Evolutionary conservation across 2,329 filamentous ascomycete genomes (phyloP).

Genomic region (Venturia oleaginea): DNA sequence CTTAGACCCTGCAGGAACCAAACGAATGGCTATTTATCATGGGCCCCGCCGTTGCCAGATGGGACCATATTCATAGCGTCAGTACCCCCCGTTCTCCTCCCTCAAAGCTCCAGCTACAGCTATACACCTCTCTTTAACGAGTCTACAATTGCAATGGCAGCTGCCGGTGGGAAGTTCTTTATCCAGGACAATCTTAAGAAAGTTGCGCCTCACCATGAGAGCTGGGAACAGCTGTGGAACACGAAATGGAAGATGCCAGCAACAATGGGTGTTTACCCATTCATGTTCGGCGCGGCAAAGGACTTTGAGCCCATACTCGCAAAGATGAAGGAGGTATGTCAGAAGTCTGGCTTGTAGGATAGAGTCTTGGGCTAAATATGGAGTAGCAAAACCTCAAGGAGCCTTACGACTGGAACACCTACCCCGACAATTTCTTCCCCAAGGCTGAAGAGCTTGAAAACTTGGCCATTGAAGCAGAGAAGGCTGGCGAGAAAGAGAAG

Average conservation of each 20-base stretch:
- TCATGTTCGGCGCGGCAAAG: conserved; percentile 60
- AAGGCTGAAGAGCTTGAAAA: conserved; percentile 48
- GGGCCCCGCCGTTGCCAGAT: neutral
- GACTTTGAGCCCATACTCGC: conserved; percentile 64
- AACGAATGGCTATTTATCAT: neutral
- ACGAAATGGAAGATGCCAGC: conserved; percentile 64
- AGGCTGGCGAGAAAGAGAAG: conserved; percentile 39
- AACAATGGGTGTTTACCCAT: conserved; percentile 57
- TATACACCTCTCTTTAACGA: neutral
- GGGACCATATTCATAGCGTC: neutral
- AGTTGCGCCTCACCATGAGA: conserved; percentile 38
- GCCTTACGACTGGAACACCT: conserved; percentile 52
- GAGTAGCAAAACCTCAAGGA: conserved; percentile 50
- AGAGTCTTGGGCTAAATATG: neutral
- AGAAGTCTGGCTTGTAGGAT: neutral
- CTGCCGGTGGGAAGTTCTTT: conserved; percentile 34
- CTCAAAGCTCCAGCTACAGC: too few species aligned
- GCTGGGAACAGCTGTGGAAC: conserved; percentile 51
- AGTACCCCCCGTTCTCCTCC: neutral
- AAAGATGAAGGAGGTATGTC: conserved; percentile 47
- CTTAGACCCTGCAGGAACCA: neutral
- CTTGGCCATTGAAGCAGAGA: conserved; percentile 43
- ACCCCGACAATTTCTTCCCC: conserved; percentile 53
- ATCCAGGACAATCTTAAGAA: conserved; percentile 37
- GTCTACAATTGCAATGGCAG: conserved; percentile 26